A percentile compares a stretch with the other conserved stretches of the same genome.
Evolutionary conservation across 306 rosid genomes (phyloP).

Genomic region (Abrus pulchellus): DNA sequence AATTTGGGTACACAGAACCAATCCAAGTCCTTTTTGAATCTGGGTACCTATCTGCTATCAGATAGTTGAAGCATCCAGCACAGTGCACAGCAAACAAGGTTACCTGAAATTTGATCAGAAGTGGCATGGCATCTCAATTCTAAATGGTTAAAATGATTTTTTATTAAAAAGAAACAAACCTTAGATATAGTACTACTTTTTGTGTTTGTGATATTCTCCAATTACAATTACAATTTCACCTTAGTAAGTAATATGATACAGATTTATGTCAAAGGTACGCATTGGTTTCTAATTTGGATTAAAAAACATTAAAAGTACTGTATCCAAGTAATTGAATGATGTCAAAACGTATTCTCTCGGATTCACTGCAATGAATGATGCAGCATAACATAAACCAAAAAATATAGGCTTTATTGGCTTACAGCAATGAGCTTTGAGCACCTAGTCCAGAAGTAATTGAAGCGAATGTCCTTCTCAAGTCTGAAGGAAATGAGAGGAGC

Average conservation of each 20-base stretch:
- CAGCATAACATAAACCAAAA: not conserved
- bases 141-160: not conserved
- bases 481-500: conserved; percentile 53
- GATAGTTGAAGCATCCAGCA: conserved; percentile 84
- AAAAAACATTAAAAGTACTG: too few species aligned
- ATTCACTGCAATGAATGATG: not conserved
- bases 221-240: too few species aligned
- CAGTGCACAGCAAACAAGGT: conserved; percentile 87
- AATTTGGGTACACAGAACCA: conserved; percentile 78
- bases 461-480: conserved; percentile 91
- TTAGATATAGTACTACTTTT: too few species aligned
- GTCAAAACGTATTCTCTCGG: too few species aligned
- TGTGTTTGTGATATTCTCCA: too few species aligned
- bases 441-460: conserved; percentile 92
- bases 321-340: too few species aligned
- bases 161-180: not conserved
- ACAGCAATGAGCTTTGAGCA: conserved; percentile 86
- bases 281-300: too few species aligned
- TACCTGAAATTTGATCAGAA: conserved; percentile 64
- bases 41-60: conserved; percentile 79
- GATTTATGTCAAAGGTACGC: too few species aligned
- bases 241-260: too few species aligned
- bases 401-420: conserved; percentile 43
- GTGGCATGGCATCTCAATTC: not conserved
- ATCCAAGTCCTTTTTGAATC: conserved; percentile 79